Percentiles rank a stretch among this genome's conserved stretches.
Conservation (phyloP, 192 early-diverging fungal species). For the Coemansia sp. region DNA sequence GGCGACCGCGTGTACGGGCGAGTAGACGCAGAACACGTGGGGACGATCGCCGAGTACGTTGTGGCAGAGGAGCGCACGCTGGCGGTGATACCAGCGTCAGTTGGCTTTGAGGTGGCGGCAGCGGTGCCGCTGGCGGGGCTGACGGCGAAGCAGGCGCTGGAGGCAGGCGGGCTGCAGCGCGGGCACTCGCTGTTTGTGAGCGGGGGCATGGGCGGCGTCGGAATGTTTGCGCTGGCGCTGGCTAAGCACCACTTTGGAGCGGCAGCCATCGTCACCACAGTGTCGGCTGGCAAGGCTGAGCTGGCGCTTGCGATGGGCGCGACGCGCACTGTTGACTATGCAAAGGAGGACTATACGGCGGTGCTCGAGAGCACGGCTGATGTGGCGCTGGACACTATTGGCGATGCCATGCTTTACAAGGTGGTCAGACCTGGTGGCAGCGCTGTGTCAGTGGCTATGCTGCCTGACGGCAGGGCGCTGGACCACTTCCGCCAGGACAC, state of each 20-base stretch:
- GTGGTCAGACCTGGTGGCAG: slow-evolving; percentile 24
- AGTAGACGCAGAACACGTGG: slow-evolving; percentile 8
- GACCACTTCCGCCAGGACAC: slow-evolving; percentile 12
- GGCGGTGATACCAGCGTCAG: slow-evolving; percentile 29
- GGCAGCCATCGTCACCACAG: slow-evolving; percentile 57
- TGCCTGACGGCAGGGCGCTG: slow-evolving; percentile 23
- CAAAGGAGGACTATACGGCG: slow-evolving; percentile 22
- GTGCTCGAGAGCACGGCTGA: slow-evolving; percentile 38
- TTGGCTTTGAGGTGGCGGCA: slow-evolving; percentile 54
- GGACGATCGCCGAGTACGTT: slow-evolving; percentile 43
- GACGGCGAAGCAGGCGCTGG: slow-evolving; percentile 58
- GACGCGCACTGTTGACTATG: slow-evolving; percentile 57
- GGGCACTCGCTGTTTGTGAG: slow-evolving; percentile 53
- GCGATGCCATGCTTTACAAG: slow-evolving; percentile 29
- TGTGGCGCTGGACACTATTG: slow-evolving; percentile 49
- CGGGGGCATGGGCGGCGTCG: slow-evolving; percentile 63
- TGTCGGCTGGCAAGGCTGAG: slow-evolving; percentile 52
- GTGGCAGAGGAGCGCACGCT: slow-evolving; percentile 25
- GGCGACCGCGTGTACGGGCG: slow-evolving; percentile 60
- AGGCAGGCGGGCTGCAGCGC: slow-evolving; percentile 14
- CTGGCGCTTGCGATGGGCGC: slow-evolving; percentile 56
- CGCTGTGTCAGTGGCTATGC: slow-evolving; percentile 35
- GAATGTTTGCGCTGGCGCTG: slow-evolving; percentile 56
- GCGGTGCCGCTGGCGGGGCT: slow-evolving; percentile 57
- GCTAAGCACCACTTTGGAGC: slow-evolving; percentile 52